These are phyloP conservation scores for Spirogloea muscicola DNA, from an alignment of 139 green algal genomes.

Conservation along the genomic window DNA sequence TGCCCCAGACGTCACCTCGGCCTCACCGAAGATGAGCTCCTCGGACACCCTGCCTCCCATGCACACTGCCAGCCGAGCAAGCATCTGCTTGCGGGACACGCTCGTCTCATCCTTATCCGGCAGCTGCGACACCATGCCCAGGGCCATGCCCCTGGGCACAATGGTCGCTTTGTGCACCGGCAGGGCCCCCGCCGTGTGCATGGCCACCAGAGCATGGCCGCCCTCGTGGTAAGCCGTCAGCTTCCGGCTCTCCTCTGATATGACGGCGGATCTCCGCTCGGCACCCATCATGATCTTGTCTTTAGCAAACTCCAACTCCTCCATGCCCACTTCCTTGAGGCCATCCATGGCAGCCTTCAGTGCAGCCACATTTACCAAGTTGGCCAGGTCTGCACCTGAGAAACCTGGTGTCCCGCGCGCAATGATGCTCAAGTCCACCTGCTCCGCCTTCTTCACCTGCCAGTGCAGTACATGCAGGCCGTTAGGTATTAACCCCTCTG, in stretches of 20 bases:
- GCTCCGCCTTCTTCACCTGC: conserved; percentile 19
- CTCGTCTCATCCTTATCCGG: conserved; percentile 87
- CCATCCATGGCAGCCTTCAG: conserved; percentile 76
- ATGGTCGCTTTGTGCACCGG: conserved; percentile 89
- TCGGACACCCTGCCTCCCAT: conserved; percentile 95
- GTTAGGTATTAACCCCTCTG: too few species aligned
- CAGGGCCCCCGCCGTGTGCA: conserved; percentile 75
- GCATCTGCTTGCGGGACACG: conserved; percentile 79
- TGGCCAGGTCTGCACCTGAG: conserved; percentile 81
- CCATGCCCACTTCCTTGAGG: conserved; percentile 61
- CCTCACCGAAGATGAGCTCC: conserved; percentile 84
- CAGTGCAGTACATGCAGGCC: too few species aligned
- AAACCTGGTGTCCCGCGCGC: conserved; percentile 89
- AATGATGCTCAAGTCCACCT: conserved; percentile 75
- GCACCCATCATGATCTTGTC: conserved; percentile 96
- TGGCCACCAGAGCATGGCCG: conserved; percentile 90
- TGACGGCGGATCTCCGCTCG: conserved; percentile 87
- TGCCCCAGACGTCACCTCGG: conserved; percentile 69
- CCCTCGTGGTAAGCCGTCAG: conserved; percentile 97
- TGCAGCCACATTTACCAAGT: conserved; percentile 90
- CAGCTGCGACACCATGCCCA: conserved; percentile 92
- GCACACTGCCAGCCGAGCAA: conserved; percentile 93
- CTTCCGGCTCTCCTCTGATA: conserved; percentile 74
- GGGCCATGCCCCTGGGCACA: conserved; percentile 83
- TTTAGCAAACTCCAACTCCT: conserved; percentile 57